Conservation (phyloP, 176 grass and related monocot genomes). For the Typha latifolia region DNA sequence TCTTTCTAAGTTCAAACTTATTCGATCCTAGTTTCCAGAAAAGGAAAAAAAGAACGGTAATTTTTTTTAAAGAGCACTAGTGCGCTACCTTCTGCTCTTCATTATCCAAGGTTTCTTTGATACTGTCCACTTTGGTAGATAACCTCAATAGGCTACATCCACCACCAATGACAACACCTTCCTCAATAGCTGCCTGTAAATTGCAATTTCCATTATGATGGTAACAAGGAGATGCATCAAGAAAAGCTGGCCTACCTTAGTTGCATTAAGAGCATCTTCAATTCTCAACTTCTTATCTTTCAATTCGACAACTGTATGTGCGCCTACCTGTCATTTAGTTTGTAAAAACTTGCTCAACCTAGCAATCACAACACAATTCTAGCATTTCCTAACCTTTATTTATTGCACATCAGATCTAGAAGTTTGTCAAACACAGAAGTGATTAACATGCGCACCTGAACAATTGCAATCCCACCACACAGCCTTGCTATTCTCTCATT, state of each 20-base stretch:
- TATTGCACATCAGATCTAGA: neutral
- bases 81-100: conserved; percentile 61
- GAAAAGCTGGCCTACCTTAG: conserved; percentile 43
- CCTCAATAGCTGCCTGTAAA: conserved; percentile 86
- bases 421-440: neutral
- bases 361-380: neutral
- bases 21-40: neutral
- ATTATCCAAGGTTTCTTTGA: conserved; percentile 77
- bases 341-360: conserved; percentile 13
- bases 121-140: conserved; percentile 57
- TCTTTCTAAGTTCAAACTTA: neutral
- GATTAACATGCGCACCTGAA: conserved; percentile 38
- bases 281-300: conserved; percentile 97
- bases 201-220: conserved; percentile 1
- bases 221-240: conserved; percentile 1
- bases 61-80: neutral
- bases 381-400: neutral
- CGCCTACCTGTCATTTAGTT: conserved; percentile 64
- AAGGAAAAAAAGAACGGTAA: neutral
- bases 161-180: conserved; percentile 93
- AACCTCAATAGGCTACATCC: conserved; percentile 88
- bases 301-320: conserved; percentile 81
- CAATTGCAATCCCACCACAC: conserved; percentile 76
- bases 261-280: conserved; percentile 92
- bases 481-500: conserved; percentile 88